Evolutionary conservation across 164 flowering plant species (phyloP).

Genomic region (Cinnamomum micranthum): DNA sequence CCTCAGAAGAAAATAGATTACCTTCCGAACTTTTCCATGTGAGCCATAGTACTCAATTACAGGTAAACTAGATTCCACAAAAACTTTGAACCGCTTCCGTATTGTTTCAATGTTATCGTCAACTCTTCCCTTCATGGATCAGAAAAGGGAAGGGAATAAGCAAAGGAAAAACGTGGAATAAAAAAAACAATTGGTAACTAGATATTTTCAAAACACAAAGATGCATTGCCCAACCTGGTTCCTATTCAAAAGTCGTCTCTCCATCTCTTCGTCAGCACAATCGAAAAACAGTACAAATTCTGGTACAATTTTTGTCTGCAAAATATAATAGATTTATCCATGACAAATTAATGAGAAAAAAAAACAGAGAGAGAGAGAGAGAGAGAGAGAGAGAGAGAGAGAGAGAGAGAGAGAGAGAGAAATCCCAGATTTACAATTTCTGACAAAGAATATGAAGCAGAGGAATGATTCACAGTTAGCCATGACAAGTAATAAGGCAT

Average conservation of each 20-base stretch:
- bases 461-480: background rate
- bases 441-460: background rate
- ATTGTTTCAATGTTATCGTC: slow-evolving; percentile 91
- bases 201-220: background rate
- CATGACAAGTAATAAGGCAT: background rate
- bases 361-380: no score
- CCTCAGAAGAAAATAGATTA: slow-evolving; percentile 12
- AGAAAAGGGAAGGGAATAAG: background rate
- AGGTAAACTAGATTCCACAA: slow-evolving; percentile 72
- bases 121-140: slow-evolving; percentile 62
- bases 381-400: no score
- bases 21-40: slow-evolving; percentile 73
- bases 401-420: background rate
- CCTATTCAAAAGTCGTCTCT: slow-evolving; percentile 75
- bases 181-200: background rate
- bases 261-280: slow-evolving; percentile 94
- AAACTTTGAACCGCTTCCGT: slow-evolving; percentile 76
- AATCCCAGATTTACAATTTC: background rate
- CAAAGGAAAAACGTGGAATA: background rate
- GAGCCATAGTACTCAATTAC: slow-evolving; percentile 61
- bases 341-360: background rate
- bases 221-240: slow-evolving; percentile 58
- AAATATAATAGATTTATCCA: slow-evolving; percentile 9
- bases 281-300: slow-evolving; percentile 74
- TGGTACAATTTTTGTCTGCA: slow-evolving; percentile 86